phyloP scores from a whole-genome alignment of 1,284 basidiomycete genomes.

The Anthracocystis setariae region DNA sequence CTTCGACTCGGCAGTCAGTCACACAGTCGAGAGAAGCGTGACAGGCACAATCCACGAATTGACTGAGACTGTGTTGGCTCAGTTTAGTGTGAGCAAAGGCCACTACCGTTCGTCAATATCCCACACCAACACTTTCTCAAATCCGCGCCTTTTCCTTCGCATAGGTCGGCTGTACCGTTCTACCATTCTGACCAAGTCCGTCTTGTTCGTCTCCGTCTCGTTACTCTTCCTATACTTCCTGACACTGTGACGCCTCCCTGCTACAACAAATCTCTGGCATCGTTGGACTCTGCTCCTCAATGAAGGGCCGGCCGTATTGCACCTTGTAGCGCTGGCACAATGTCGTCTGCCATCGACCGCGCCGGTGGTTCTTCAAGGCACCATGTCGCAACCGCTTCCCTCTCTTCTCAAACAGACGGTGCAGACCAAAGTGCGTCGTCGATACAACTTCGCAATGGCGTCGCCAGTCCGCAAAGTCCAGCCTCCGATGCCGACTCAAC shows the following conservation, averaged over 20 bases:
- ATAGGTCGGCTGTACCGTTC: not conserved
- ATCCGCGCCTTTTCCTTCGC: not conserved
- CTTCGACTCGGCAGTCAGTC: no score
- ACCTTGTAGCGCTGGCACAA: slow-evolving; percentile 8
- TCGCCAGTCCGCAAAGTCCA: slow-evolving; percentile 36
- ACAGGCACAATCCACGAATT: no score
- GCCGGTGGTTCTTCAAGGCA: slow-evolving; percentile 17
- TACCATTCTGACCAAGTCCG: no score
- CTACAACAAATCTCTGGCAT: no score
- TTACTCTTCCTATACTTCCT: no score
- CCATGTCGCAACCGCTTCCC: slow-evolving; percentile 2
- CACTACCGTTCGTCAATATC: no score
- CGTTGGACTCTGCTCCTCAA: slow-evolving; percentile 6
- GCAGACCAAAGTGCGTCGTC: slow-evolving; percentile 15
- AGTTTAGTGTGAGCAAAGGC: no score
- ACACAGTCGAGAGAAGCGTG: no score
- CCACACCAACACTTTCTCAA: not conserved
- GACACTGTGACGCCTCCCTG: no score
- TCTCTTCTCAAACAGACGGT: not conserved
- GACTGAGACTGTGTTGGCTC: no score
- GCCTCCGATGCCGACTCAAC: slow-evolving; percentile 45
- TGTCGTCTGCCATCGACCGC: slow-evolving; percentile 16
- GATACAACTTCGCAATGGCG: slow-evolving; percentile 25
- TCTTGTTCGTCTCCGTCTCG: no score
- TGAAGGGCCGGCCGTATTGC: slow-evolving; percentile 9